Evolutionary conservation across 176 grass and related monocot genomes (phyloP).

Genomic region (Juncus effusus): DNA sequence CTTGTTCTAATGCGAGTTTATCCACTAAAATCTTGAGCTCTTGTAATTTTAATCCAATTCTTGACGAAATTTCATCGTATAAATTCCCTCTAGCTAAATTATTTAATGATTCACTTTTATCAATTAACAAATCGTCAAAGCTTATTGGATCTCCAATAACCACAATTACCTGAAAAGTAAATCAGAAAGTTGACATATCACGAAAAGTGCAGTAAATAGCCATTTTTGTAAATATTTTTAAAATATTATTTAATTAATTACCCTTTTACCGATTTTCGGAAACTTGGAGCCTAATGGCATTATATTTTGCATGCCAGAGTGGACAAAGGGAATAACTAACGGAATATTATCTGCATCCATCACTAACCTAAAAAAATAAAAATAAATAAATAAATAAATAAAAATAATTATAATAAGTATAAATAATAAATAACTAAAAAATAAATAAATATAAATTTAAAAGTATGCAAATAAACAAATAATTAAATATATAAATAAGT

Average conservation of each 20-base stretch:
- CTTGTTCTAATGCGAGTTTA: slow-evolving; percentile 46
- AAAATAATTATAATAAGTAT: too few relatives aligned
- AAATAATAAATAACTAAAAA: neutral
- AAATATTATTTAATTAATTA: slow-evolving; percentile 16
- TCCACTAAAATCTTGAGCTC: slow-evolving; percentile 62
- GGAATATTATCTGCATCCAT: slow-evolving; percentile 81
- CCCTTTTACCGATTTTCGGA: slow-evolving; percentile 70
- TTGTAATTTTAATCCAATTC: slow-evolving; percentile 62
- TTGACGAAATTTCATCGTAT: slow-evolving; percentile 67
- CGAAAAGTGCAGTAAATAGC: neutral
- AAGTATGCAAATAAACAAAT: slow-evolving; percentile 19
- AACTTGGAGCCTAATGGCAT: slow-evolving; percentile 87
- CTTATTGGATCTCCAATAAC: slow-evolving; percentile 84
- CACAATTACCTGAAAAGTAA: slow-evolving; percentile 74
- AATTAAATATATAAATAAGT: neutral
- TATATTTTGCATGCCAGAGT: slow-evolving; percentile 91
- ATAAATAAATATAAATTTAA: neutral
- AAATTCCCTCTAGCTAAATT: slow-evolving; percentile 49
- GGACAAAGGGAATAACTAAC: slow-evolving; percentile 83
- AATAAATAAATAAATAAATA: neutral
- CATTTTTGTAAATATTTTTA: neutral
- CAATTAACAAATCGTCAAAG: slow-evolving; percentile 57
- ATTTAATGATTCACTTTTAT: slow-evolving; percentile 38
- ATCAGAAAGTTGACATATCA: neutral
- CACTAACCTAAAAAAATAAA: slow-evolving; percentile 56